Conservation (phyloP, 805 yeast genomes). For the Myxozyma neglecta region DNA sequence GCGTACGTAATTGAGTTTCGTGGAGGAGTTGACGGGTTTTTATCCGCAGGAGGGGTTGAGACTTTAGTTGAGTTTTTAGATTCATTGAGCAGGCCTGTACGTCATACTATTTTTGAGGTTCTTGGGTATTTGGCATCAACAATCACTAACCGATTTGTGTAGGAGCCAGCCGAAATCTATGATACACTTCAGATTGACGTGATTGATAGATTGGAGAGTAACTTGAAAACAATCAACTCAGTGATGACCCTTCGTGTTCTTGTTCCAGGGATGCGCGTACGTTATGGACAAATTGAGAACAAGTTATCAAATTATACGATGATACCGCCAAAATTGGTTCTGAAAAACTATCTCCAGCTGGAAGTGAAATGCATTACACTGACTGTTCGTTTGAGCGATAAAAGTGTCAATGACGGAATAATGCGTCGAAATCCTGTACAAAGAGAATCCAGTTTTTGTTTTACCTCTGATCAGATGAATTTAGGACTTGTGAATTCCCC, state of each 20-base stretch:
- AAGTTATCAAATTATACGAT: constrained; percentile 2
- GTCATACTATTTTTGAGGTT: not conserved
- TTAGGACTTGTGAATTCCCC: constrained; percentile 10
- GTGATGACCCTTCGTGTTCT: constrained; percentile 50
- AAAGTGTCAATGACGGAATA: constrained; percentile 2
- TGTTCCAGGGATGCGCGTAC: constrained; percentile 48
- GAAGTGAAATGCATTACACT: constrained; percentile 13
- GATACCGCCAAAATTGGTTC: constrained; percentile 2
- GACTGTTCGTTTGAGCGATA: constrained; percentile 8
- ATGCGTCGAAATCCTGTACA: constrained; percentile 20
- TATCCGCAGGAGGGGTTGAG: constrained; percentile 49
- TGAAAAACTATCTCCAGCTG: constrained; percentile 20
- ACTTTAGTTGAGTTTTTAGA: constrained; percentile 44
- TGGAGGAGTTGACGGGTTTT: constrained; percentile 49
- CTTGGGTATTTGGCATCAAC: not conserved
- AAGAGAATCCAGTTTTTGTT: constrained; percentile 18
- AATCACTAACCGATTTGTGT: constrained; percentile 27
- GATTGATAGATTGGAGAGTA: constrained; percentile 46
- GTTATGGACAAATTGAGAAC: constrained; percentile 40
- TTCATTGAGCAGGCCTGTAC: constrained; percentile 35
- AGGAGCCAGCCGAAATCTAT: constrained; percentile 14
- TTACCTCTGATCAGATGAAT: constrained; percentile 12
- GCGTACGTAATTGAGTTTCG: constrained; percentile 54
- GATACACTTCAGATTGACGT: constrained; percentile 67
- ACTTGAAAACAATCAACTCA: constrained; percentile 41